Percentiles rank a stretch among this genome's conserved stretches.
phyloP scores from a whole-genome alignment of 441 rosid genomes.

The Gossypium lobatum region DNA sequence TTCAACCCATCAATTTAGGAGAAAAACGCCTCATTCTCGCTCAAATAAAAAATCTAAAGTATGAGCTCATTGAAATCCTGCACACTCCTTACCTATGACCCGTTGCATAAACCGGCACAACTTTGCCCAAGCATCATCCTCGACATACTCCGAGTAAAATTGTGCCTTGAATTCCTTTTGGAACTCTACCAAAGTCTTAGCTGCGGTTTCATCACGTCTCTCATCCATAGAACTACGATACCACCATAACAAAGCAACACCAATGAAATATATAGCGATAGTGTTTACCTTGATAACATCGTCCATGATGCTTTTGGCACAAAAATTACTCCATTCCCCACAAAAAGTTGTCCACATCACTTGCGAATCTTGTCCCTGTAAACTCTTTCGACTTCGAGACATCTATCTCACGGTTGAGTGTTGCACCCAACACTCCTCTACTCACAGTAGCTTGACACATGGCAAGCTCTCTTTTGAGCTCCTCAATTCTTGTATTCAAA shows the following conservation, averaged over 20 bases:
- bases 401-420: too few relatives aligned
- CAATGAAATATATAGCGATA: not conserved
- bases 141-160: not conserved
- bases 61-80: not conserved
- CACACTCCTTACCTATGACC: not conserved
- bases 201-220: not conserved
- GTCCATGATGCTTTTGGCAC: not conserved
- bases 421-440: too few relatives aligned
- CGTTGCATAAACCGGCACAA: not conserved
- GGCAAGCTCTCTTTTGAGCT: too few relatives aligned
- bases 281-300: not conserved
- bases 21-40: not conserved
- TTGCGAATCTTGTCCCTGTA: not conserved
- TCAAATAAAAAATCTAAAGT: not conserved
- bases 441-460: too few relatives aligned
- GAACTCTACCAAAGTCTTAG: not conserved
- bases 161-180: not conserved
- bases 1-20: not conserved
- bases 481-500: too few relatives aligned
- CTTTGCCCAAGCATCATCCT: not conserved
- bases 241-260: not conserved
- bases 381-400: not conserved
- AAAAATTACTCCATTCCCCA: not conserved
- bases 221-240: not conserved
- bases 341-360: not conserved